Conservation (phyloP, 306 rosid species). For the Psophocarpus tetragonolobus region DNA sequence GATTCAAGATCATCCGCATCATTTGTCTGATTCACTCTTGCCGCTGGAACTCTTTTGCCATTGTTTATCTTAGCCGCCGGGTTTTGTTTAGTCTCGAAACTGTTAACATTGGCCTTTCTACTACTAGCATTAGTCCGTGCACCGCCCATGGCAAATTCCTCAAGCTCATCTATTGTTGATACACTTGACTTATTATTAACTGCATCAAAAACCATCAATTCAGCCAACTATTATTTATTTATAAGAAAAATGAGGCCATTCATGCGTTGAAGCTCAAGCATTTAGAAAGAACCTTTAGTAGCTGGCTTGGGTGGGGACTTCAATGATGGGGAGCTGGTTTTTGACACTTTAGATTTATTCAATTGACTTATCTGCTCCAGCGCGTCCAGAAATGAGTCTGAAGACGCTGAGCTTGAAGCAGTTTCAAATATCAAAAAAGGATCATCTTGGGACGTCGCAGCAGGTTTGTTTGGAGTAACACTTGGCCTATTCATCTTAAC, state of each 20-base stretch:
- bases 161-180: constrained; percentile 83
- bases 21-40: constrained; percentile 32
- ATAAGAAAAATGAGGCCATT: background rate
- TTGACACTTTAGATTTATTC: constrained; percentile 49
- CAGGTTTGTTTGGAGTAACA: constrained; percentile 34
- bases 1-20: constrained; percentile 71
- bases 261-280: constrained; percentile 31
- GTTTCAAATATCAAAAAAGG: constrained; percentile 73
- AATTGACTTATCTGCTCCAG: constrained; percentile 50
- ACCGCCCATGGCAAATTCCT: constrained; percentile 68
- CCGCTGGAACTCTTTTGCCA: constrained; percentile 41
- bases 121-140: constrained; percentile 44
- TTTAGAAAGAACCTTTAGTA: constrained; percentile 52
- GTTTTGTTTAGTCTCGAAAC: constrained; percentile 35
- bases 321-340: constrained; percentile 48
- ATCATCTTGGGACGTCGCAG: constrained; percentile 49
- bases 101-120: constrained; percentile 37
- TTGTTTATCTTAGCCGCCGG: constrained; percentile 42
- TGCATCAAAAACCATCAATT: constrained; percentile 40
- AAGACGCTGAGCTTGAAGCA: constrained; percentile 46
- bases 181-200: constrained; percentile 46
- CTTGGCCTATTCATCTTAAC: constrained; percentile 31
- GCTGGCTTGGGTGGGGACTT: constrained; percentile 68
- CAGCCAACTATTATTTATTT: background rate
- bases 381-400: constrained; percentile 52